These are phyloP conservation scores for Eimeria sp. DNA, from an alignment of 169 alveolate species.

Conservation along the genomic window DNA sequence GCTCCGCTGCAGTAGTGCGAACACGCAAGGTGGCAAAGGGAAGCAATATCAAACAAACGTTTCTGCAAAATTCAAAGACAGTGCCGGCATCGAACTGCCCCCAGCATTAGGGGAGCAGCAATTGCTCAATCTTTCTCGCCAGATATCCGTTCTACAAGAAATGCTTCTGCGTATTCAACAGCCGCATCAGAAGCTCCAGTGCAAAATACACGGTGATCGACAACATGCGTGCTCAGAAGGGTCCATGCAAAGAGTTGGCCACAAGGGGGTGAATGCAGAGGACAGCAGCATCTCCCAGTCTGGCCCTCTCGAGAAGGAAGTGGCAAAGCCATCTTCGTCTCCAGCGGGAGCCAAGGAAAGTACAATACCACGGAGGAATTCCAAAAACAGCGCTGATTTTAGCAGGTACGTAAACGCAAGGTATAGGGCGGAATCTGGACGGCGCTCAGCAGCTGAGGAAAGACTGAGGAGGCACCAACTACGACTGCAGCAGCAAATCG, in stretches of 20 bases:
- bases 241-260: neutral
- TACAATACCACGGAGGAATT: neutral
- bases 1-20: neutral
- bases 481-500: neutral
- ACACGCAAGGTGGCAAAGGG: neutral
- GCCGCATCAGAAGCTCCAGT: neutral
- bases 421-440: neutral
- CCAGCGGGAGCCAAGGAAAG: neutral
- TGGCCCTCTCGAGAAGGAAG: neutral
- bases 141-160: constrained; percentile 7
- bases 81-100: neutral
- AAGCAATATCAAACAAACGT: neutral
- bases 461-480: constrained; percentile 24
- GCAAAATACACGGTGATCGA: constrained; percentile 22
- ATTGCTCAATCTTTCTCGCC: constrained; percentile 51
- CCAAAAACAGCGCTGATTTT: neutral
- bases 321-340: neutral
- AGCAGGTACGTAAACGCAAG: neutral
- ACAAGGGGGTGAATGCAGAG: neutral
- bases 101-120: constrained; percentile 65
- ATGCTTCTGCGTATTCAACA: neutral
- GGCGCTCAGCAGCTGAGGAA: constrained; percentile 26
- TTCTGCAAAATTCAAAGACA: neutral
- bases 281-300: neutral
- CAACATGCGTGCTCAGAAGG: neutral